phyloP scores from a whole-genome alignment of 495 filamentous ascomycete species.

The Penicillium subrubescens region DNA sequence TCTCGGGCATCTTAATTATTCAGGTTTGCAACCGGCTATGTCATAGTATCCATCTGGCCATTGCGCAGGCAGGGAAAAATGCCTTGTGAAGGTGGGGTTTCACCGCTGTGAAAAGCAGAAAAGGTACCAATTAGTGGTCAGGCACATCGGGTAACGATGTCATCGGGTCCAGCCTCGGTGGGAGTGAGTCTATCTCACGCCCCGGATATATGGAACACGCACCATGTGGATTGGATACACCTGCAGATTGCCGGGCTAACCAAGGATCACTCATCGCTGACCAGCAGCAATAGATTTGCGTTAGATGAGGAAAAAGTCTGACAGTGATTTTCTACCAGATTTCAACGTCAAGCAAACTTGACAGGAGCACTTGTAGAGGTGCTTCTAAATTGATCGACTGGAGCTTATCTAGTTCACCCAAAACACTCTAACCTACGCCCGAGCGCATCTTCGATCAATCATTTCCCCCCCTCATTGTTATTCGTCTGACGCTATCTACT shows the following conservation, averaged over 20 bases:
- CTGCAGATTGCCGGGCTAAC: not conserved
- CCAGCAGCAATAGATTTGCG: not conserved
- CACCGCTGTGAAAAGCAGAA: not conserved
- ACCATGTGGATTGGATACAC: not conserved
- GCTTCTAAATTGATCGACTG: not conserved
- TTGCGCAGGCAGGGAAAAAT: constrained; percentile 3
- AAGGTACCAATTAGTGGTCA: constrained; percentile 9
- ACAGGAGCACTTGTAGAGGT: too few species aligned
- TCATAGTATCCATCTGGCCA: constrained; percentile 17
- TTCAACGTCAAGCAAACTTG: too few species aligned
- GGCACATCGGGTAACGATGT: constrained; percentile 16
- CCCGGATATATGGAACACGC: not conserved
- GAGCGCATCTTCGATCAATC: too few species aligned
- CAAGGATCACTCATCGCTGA: not conserved
- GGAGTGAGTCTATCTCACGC: not conserved
- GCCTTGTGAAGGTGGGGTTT: not conserved
- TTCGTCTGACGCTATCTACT: too few species aligned
- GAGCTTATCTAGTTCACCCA: too few species aligned
- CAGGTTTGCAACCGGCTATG: constrained; percentile 10
- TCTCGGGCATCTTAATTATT: not conserved
- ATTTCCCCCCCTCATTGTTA: too few species aligned
- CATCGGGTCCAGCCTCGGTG: constrained; percentile 6
- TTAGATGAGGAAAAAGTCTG: too few species aligned
- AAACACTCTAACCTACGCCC: too few species aligned
- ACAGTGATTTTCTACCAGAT: too few species aligned